Percentiles rank a stretch among this genome's conserved stretches.
phyloP scores from a whole-genome alignment of 352 stramenopile species.

The Phytophthora capsici region DNA sequence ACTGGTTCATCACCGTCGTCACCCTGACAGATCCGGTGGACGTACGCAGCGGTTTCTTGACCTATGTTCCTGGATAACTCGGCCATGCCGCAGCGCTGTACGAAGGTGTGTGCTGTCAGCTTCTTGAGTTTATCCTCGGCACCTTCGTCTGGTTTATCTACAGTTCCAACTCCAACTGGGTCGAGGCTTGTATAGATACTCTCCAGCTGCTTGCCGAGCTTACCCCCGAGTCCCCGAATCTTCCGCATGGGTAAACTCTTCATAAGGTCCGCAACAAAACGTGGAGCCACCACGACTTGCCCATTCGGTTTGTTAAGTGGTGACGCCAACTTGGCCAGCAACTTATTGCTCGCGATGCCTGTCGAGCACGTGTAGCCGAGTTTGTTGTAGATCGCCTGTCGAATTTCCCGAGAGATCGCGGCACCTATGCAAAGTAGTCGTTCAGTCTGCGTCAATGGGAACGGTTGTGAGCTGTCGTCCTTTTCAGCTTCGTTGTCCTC shows the following conservation, averaged over 20 bases:
- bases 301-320: constrained; percentile 85
- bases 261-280: constrained; percentile 72
- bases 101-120: constrained; percentile 53
- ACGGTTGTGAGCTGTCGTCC: constrained; percentile 36
- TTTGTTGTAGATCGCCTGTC: constrained; percentile 58
- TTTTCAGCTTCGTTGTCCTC: constrained; percentile 28
- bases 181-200: constrained; percentile 57
- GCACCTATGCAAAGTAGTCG: constrained; percentile 73
- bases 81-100: constrained; percentile 58
- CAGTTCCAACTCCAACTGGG: background rate
- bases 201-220: constrained; percentile 76
- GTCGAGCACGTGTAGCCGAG: constrained; percentile 86
- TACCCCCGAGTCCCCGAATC: constrained; percentile 76
- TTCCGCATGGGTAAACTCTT: constrained; percentile 77
- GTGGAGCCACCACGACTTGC: constrained; percentile 72
- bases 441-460: constrained; percentile 71
- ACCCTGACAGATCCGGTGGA: constrained; percentile 66
- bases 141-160: constrained; percentile 5
- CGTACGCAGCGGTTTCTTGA: constrained; percentile 60
- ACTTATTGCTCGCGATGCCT: constrained; percentile 79
- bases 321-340: constrained; percentile 79
- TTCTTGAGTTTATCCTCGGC: constrained; percentile 20
- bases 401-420: constrained; percentile 74
- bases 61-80: constrained; percentile 66
- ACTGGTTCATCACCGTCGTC: constrained; percentile 76